Evolutionary conservation across 306 rosid genomes (phyloP), one percentile per base, ranked within the genome.

Genomic region (Quercus engelmannii): DNA sequence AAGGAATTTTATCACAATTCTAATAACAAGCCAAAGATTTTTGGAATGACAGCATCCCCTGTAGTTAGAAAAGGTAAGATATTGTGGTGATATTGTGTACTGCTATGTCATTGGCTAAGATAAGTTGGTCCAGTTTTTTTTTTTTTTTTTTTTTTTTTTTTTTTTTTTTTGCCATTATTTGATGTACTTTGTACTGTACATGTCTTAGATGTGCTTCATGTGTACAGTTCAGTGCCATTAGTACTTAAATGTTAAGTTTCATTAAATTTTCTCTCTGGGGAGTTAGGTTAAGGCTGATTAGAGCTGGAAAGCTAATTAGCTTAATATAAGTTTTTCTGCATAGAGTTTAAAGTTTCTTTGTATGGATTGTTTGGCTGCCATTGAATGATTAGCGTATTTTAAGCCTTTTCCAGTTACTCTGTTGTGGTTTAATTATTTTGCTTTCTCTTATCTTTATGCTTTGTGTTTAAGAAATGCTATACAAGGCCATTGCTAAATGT

Each of bases 41-140:
- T 95, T 71, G 98, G 96, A 79, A 92, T 92, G 95, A 95, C 96
- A 5, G 92, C 99, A 55, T 95, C 97, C 6, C 97, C 98, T n/a
- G 89, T 95, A 62, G 87, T 88, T 69, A 88, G 88, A 75, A 91
- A 85, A 89, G 99, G 99, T 90, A 88, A 74, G 25, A 67, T 67
- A 33, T 35, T 31, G 25, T 65, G 13, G 86, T 69, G 23, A 67
- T 67, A 35, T 35, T 33, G 51, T 67, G 14, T 33, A 19, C 51
- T 33, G 8, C 14, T 33, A 31, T 33, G 26, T 67, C 49, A 65
- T 65, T 64, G 31, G 71, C 8, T 10, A 64, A 7, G 33, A n/a
- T 62, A 31, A 51, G 23, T 17, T 18, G 51, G 51, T 31, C 49
- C 51, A 15, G 41, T 64, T 5, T 6, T 33, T 31, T 13, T 18